Conservation (phyloP, 2,329 filamentous ascomycete species). For the Diaporthe sp. region DNA sequence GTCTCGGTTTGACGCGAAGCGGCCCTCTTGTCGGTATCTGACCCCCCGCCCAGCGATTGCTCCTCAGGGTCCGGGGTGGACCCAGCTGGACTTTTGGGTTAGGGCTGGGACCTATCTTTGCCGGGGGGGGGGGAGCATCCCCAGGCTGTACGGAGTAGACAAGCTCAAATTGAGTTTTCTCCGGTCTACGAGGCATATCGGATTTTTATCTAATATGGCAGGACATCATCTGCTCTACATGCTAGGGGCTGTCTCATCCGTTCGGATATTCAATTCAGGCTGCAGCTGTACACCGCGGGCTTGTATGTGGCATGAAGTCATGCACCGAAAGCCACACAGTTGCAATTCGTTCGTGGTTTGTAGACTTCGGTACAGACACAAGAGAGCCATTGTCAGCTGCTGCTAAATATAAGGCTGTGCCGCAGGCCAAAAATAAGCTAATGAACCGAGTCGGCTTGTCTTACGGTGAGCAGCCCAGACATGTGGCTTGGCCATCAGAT, state of each 20-base stretch:
- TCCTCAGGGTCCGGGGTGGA: not conserved
- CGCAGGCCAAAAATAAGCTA: not conserved
- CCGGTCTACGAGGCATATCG: not conserved
- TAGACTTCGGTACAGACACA: not conserved
- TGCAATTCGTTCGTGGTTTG: not conserved
- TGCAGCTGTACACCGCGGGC: not conserved
- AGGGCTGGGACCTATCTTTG: not conserved
- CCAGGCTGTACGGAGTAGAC: not conserved
- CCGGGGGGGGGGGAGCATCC: not conserved
- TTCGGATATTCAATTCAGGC: not conserved
- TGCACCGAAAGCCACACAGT: not conserved
- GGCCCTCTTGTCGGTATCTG: not conserved
- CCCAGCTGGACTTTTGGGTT: too few species aligned
- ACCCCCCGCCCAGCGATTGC: not conserved
- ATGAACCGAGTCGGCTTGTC: not conserved
- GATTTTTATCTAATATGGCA: not conserved
- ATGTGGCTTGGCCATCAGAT: not conserved
- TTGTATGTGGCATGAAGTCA: not conserved
- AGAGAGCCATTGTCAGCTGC: not conserved
- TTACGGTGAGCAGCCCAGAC: not conserved
- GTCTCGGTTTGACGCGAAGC: constrained; percentile 31
- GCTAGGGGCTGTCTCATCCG: not conserved
- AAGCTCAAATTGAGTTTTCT: not conserved
- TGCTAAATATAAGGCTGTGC: not conserved
- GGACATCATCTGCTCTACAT: not conserved